Evolutionary conservation across 2,329 filamentous ascomycete genomes (phyloP).

Genomic region (Aspergillus sp.): DNA sequence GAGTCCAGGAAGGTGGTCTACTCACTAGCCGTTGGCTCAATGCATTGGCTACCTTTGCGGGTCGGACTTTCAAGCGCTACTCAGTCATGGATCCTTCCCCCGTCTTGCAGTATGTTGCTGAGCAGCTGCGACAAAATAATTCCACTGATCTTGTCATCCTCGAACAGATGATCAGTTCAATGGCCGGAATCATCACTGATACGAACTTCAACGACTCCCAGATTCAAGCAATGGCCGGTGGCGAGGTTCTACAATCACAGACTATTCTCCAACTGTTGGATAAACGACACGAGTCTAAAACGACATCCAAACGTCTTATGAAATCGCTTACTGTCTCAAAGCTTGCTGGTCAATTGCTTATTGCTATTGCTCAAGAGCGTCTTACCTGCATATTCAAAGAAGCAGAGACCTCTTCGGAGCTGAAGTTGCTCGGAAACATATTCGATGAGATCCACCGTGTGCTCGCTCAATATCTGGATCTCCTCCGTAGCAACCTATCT

Average conservation of each 20-base stretch:
- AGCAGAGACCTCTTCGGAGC: constrained; percentile 69
- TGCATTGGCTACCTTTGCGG: constrained; percentile 86
- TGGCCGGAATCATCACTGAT: constrained; percentile 90
- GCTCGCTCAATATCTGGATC: constrained; percentile 84
- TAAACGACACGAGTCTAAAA: constrained; percentile 74
- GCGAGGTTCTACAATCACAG: constrained; percentile 76
- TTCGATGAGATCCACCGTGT: constrained; percentile 89
- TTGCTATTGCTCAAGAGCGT: constrained; percentile 87
- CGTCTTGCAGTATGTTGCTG: constrained; percentile 85
- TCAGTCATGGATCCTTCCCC: constrained; percentile 81
- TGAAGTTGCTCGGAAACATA: constrained; percentile 86
- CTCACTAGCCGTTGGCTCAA: constrained; percentile 91
- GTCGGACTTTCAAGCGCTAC: constrained; percentile 86
- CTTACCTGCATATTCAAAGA: constrained; percentile 82
- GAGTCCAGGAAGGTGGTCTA: constrained; percentile 67
- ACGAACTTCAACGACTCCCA: constrained; percentile 88
- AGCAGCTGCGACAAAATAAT: constrained; percentile 80
- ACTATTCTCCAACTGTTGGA: constrained; percentile 82
- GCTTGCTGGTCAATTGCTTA: constrained; percentile 80
- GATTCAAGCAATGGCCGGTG: constrained; percentile 85
- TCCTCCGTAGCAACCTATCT: constrained; percentile 79
- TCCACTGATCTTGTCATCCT: constrained; percentile 90
- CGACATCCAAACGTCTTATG: constrained; percentile 78
- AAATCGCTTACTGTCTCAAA: constrained; percentile 76
- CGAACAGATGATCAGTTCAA: constrained; percentile 85